Evolutionary conservation across 805 yeast genomes (phyloP), one percentile per base, ranked within the genome.

Genomic region (Priceomyces carsonii): DNA sequence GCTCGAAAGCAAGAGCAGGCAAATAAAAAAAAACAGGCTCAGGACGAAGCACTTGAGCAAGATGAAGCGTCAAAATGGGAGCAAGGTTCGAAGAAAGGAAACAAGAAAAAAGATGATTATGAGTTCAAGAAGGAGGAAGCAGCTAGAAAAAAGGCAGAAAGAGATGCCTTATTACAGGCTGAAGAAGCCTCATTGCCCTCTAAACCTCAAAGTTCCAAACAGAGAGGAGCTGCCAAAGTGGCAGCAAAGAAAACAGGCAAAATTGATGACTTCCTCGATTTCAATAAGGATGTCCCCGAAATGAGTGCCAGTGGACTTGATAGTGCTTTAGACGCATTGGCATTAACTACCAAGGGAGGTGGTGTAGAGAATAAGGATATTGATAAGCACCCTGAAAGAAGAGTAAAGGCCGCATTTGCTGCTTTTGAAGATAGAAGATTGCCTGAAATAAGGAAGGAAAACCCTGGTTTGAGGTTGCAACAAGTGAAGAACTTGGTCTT

Each of bases 381-480:
- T 34, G 95, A 86, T 41, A 79, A 88, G 59, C 95, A 86, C 49
- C 95, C 95, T 7, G 95, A 86, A 66, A 77, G 95, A 62, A 76
- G 95, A 54, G 84, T 82, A 61, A 86, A 85, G 66, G 87, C 91
- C 17, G 95, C 95, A 0, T 69, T 69, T 38, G 71, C 77, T 8
- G 87, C 85, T 1, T 86, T 63, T 51, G 87, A 85, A 50, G 91
- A 80, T 43, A 65, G 70, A 37, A 73, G 91, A 50, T 54, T 83
- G 26, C 91, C 93, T 4, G 87, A 82, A 51, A 38, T 82, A 36
- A 79, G 81, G 60, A 71, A 79, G 55, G 95, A 86, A 59, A 69
- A 80, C 48, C 89, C 90, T 4, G 95, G 95, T 9, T 68, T 86
- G 48, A 75, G 95, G 51, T 70, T 80, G 51, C 85, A 83, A 54